A percentile compares a stretch with the other conserved stretches of the same genome.
Conservation (phyloP, 176 grass and related monocot species). For the Rhipidocladum racemiflorum region DNA sequence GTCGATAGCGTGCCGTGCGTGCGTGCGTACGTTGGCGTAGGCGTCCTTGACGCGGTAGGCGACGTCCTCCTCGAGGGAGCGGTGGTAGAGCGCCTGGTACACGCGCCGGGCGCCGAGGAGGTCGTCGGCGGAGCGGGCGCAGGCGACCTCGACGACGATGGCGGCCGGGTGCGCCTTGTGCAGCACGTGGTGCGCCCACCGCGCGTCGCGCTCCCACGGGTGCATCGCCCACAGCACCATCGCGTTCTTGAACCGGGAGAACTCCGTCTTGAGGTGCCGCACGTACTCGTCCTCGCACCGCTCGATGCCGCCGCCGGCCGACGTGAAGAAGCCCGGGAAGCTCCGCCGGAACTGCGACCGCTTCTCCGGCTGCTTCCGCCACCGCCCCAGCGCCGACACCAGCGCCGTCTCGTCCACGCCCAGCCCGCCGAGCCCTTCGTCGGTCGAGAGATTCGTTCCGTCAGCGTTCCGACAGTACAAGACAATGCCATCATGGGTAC, state of each 20-base stretch:
- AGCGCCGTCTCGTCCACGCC: conserved; percentile 75
- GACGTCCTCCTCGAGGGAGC: conserved; percentile 81
- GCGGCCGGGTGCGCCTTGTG: conserved; percentile 46
- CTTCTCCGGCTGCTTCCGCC: conserved; percentile 67
- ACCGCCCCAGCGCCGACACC: conserved; percentile 48
- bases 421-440: conserved; percentile 59
- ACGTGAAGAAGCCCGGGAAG: conserved; percentile 56
- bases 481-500: no score
- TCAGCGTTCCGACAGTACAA: not conserved
- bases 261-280: conserved; percentile 51
- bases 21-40: conserved; percentile 35
- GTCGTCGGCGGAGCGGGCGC: conserved; percentile 68
- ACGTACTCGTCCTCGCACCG: conserved; percentile 69
- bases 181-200: conserved; percentile 64
- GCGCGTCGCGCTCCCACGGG: conserved; percentile 80
- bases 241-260: conserved; percentile 63
- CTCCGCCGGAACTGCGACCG: conserved; percentile 46
- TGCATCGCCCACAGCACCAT: conserved; percentile 78
- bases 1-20: not conserved
- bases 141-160: conserved; percentile 73
- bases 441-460: not conserved
- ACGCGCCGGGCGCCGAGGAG: conserved; percentile 66
- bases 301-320: conserved; percentile 48
- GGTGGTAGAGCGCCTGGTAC: conserved; percentile 73
- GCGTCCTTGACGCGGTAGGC: conserved; percentile 68